Base-by-base conservation (phyloP, 768 basidiomycete genomes). In the Tulasnella sp. region DNA sequence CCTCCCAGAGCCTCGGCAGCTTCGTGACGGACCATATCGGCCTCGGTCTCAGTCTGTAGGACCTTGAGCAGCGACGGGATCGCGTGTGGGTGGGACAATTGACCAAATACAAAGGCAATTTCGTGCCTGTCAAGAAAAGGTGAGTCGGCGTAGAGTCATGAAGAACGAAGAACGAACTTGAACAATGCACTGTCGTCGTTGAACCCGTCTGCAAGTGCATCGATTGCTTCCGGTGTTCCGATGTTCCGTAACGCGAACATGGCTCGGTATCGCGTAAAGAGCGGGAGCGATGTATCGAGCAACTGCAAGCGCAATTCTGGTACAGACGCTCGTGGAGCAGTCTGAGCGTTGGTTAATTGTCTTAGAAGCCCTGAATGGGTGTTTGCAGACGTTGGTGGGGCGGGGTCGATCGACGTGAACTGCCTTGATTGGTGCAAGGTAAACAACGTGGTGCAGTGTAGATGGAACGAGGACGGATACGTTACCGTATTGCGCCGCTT, bases 1-100 rank as follows among this genome's bases (percentile, higher is more conserved):
- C 94, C 90, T n/a, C 96, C 96, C 0, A 99, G 77, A 6, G 96
- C 96, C 69, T 99, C 96, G 3, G 96, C 96, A 23, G 94, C 96
- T 69, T 99, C 96, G 63, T 99, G 96, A 31, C 96, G 80, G 8
- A 99, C 96, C 94, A 99, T 98, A 57, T 92, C 90, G 9, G 83
- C 83, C 69, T 98, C 96, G 1, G 71, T 66, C 2, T 1, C 67
- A 55, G 62, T 91, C 72, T 79, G 73, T n/a, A 99, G 74, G 27
- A 94, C 87, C 36, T 77, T 69, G 34, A 97, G 67, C 31, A 99
- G 74, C 0, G 86, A 77, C 8, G 93, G 91, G 19, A 98, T 86
- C 0, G 91, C 85, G 67, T 92, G 82, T 4, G 84, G 75, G 1
- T 89, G 91, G 49, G 89, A 79, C 40, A 99, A 77, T 72, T 99